Evolutionary conservation across 2,329 filamentous ascomycete genomes (phyloP).

Genomic region (Penicillium sp.): DNA sequence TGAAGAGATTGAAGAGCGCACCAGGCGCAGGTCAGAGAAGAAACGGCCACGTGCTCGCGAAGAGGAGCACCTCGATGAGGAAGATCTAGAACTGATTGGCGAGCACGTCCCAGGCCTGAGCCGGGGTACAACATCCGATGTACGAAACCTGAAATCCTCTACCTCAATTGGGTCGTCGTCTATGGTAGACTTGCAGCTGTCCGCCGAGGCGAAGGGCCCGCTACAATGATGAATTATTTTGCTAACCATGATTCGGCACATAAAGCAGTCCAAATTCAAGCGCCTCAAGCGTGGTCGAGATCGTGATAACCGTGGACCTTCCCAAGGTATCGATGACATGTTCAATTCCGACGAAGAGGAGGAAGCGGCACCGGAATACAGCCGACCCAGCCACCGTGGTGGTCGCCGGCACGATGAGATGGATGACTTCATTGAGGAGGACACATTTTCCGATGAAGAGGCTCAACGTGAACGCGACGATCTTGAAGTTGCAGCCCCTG

Average conservation of each 20-base stretch:
- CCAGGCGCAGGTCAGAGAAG: conserved; percentile 64
- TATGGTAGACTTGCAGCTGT: background rate
- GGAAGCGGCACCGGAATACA: conserved; percentile 56
- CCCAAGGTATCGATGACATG: conserved; percentile 83
- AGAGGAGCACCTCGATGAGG: conserved; percentile 84
- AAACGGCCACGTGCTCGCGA: conserved; percentile 80
- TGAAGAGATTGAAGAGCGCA: conserved; percentile 72
- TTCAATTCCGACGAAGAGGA: conserved; percentile 94
- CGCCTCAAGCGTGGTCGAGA: conserved; percentile 89
- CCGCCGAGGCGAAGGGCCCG: background rate
- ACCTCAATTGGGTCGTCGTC: background rate
- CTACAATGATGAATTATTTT: background rate
- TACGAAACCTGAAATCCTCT: conserved; percentile 46
- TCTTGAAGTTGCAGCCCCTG: conserved; percentile 81
- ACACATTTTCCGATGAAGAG: conserved; percentile 86
- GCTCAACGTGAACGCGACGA: conserved; percentile 78
- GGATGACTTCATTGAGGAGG: conserved; percentile 96
- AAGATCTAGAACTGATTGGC: conserved; percentile 93
- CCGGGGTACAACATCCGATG: conserved; percentile 69
- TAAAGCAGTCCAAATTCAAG: conserved; percentile 83
- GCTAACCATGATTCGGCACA: conserved; percentile 20
- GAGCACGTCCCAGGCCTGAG: conserved; percentile 74
- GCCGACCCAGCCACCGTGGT: conserved; percentile 53
- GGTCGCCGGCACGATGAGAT: conserved; percentile 75
- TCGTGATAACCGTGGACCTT: conserved; percentile 58